These are phyloP conservation scores for Ophiobolus disseminans DNA, from an alignment of 2,329 filamentous ascomycete species.

Conservation along the genomic window DNA sequence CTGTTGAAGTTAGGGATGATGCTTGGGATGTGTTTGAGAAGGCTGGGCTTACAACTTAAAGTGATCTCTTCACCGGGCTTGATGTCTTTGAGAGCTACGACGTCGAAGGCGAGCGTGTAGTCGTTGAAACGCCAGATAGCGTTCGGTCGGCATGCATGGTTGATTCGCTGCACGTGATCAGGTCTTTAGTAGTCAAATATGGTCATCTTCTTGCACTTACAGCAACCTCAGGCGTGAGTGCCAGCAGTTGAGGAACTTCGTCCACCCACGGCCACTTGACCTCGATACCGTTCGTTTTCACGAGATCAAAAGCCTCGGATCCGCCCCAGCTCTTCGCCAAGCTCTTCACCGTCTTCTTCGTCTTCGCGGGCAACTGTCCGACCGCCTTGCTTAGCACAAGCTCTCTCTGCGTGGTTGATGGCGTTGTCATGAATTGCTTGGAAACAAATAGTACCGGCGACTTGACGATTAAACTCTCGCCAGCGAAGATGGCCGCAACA, in stretches of 20 bases:
- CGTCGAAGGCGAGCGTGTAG: slow-evolving; percentile 33
- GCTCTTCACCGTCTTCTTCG: slow-evolving; percentile 15
- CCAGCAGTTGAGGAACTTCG: slow-evolving; percentile 24
- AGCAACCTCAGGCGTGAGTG: slow-evolving; percentile 37
- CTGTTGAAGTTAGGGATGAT: slow-evolving; percentile 14
- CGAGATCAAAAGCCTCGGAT: slow-evolving; percentile 28
- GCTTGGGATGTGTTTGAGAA: background rate
- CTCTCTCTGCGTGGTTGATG: slow-evolving; percentile 11
- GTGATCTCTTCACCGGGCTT: slow-evolving; percentile 39
- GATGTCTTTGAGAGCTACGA: slow-evolving; percentile 38
- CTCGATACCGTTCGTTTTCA: slow-evolving; percentile 33
- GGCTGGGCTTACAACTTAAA: slow-evolving; percentile 35
- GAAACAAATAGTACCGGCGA: slow-evolving; percentile 34
- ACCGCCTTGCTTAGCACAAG: slow-evolving; percentile 27
- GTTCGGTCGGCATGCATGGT: slow-evolving; percentile 46
- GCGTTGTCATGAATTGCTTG: slow-evolving; percentile 17
- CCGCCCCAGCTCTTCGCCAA: slow-evolving; percentile 26
- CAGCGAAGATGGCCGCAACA: slow-evolving; percentile 25
- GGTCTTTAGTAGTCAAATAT: background rate
- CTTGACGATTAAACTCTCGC: slow-evolving; percentile 32
- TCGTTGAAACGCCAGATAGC: slow-evolving; percentile 43
- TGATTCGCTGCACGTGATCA: slow-evolving; percentile 33
- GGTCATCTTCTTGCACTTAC: slow-evolving; percentile 22
- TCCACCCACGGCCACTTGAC: slow-evolving; percentile 33
- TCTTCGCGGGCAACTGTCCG: slow-evolving; percentile 30